Percentiles rank a stretch among this genome's conserved stretches.
Conservation (phyloP, 2,329 filamentous ascomycete genomes). For the Trichoderma polysporum region DNA sequence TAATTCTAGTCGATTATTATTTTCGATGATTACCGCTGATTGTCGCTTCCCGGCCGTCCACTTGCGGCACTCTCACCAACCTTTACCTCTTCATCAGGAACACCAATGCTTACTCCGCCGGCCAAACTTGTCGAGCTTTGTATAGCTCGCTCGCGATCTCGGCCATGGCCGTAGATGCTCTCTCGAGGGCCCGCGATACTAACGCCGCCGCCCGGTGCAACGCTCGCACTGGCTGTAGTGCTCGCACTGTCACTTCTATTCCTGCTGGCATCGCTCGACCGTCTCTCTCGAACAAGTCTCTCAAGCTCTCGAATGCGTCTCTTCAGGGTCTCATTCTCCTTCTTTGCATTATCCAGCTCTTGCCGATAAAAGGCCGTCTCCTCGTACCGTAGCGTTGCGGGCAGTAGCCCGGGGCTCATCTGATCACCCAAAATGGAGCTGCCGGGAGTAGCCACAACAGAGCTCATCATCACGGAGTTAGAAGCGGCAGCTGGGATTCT, state of each 20-base stretch:
- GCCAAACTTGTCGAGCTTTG: conserved; percentile 48
- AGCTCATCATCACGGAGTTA: conserved; percentile 36
- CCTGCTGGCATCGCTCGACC: conserved; percentile 47
- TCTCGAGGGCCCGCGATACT: conserved; percentile 49
- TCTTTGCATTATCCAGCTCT: conserved; percentile 61
- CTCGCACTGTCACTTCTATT: conserved; percentile 54
- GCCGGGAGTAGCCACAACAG: conserved; percentile 43
- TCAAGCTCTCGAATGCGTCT: conserved; percentile 63
- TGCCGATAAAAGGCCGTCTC: conserved; percentile 60
- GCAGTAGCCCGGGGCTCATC: conserved; percentile 54
- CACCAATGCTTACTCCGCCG: conserved; percentile 51
- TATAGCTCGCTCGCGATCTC: conserved; percentile 45
- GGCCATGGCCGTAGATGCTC: conserved; percentile 30
- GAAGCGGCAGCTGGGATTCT: conserved; percentile 39
- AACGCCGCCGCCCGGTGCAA: conserved; percentile 38
- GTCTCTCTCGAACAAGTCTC: conserved; percentile 49
- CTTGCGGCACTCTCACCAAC: conserved; percentile 64
- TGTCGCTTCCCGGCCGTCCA: conserved; percentile 29
- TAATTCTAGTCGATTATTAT: not conserved
- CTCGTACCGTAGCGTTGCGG: conserved; percentile 60
- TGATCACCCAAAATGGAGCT: conserved; percentile 39
- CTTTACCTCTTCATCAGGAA: conserved; percentile 59
- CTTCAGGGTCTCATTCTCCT: conserved; percentile 64
- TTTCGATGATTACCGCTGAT: not conserved
- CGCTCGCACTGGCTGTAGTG: conserved; percentile 51